Evolutionary conservation across 1,284 basidiomycete species (phyloP).

Genomic region (Cutaneotrichosporon spelunceum): DNA sequence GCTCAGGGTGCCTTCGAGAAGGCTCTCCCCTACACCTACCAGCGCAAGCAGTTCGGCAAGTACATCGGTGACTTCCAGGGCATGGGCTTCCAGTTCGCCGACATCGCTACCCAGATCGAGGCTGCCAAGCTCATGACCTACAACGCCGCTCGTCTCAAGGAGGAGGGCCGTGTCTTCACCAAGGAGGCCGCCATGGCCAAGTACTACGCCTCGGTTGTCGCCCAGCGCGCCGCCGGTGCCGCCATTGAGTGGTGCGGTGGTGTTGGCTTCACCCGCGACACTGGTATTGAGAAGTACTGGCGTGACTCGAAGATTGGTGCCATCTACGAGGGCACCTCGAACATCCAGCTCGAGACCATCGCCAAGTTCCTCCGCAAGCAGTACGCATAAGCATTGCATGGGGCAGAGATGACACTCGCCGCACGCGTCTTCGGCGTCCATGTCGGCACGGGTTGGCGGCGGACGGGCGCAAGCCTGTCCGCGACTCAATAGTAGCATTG

Average conservation of each 20-base stretch:
- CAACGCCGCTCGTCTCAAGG: constrained; percentile 85
- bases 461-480: not conserved
- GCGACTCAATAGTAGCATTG: constrained; percentile 1
- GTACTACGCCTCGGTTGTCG: constrained; percentile 82
- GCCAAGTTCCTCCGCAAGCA: constrained; percentile 68
- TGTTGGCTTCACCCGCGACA: constrained; percentile 89
- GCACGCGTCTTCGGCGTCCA: not conserved
- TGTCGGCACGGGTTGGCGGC: not conserved
- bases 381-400: constrained; percentile 24
- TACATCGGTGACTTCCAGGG: constrained; percentile 78
- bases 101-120: constrained; percentile 84
- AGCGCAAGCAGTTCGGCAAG: constrained; percentile 88
- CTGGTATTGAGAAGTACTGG: constrained; percentile 92
- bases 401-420: not conserved
- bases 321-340: constrained; percentile 93
- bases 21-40: constrained; percentile 86
- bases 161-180: constrained; percentile 80
- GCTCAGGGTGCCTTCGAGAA: constrained; percentile 96
- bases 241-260: constrained; percentile 99
- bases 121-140: constrained; percentile 90
- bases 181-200: constrained; percentile 98
- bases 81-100: constrained; percentile 92
- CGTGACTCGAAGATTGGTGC: constrained; percentile 93
- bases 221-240: constrained; percentile 77
- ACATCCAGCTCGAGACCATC: constrained; percentile 96